Percentiles rank a stretch among this genome's conserved stretches.
These are phyloP conservation scores for Hypoxylon sp. DNA, from an alignment of 2,329 filamentous ascomycete genomes.

Conservation along the genomic window DNA sequence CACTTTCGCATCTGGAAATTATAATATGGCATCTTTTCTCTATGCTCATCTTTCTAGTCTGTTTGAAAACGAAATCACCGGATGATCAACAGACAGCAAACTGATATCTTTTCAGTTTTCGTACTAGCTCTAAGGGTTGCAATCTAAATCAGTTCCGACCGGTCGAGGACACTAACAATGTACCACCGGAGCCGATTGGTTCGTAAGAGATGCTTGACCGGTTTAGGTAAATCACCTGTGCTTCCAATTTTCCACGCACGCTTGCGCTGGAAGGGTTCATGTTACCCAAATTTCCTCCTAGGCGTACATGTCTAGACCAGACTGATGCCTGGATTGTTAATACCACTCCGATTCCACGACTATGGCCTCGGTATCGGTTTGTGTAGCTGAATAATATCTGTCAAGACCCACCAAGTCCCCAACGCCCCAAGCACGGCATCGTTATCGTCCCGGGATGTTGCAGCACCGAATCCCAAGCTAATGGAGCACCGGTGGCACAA, in stretches of 20 bases:
- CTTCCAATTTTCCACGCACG: slow-evolving; percentile 10
- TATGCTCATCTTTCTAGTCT: slow-evolving; percentile 13
- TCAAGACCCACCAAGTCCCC: slow-evolving; percentile 40
- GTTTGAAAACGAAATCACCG: slow-evolving; percentile 22
- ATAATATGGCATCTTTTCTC: slow-evolving; percentile 14
- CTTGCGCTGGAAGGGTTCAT: slow-evolving; percentile 6
- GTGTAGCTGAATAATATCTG: slow-evolving; percentile 42
- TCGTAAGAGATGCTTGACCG: slow-evolving; percentile 10
- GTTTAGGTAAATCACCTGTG: slow-evolving; percentile 8
- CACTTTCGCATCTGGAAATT: not conserved
- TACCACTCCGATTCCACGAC: slow-evolving; percentile 29
- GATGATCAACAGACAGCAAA: slow-evolving; percentile 15
- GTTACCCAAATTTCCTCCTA: slow-evolving; percentile 16
- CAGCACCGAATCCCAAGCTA: slow-evolving; percentile 45
- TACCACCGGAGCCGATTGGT: slow-evolving; percentile 32
- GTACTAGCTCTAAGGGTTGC: slow-evolving; percentile 2
- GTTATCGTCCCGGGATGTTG: slow-evolving; percentile 42
- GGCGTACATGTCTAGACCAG: slow-evolving; percentile 6
- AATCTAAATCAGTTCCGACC: slow-evolving; percentile 16
- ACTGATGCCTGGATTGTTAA: not conserved
- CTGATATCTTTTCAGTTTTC: slow-evolving; percentile 16
- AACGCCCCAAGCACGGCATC: slow-evolving; percentile 39
- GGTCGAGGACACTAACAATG: slow-evolving; percentile 24
- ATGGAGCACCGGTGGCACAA: slow-evolving; percentile 42
- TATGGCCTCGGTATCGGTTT: slow-evolving; percentile 38